These are phyloP conservation scores for Yarrowia sp. DNA, from an alignment of 805 yeast genomes.

Conservation along the genomic window DNA sequence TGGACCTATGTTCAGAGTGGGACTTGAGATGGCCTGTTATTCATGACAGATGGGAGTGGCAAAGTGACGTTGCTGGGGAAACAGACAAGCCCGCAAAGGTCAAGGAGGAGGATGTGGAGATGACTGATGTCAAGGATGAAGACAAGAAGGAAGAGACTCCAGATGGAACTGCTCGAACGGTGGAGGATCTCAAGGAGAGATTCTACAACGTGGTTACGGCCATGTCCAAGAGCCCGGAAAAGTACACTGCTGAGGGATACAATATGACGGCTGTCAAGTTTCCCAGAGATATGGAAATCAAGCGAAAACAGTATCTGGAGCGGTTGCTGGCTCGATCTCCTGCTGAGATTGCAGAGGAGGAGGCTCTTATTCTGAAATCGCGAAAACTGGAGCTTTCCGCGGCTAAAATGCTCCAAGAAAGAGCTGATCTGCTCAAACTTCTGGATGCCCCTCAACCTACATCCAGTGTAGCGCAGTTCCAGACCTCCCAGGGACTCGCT, in stretches of 20 bases:
- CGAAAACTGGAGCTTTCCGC: constrained; percentile 89
- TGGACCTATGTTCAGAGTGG: constrained; percentile 53
- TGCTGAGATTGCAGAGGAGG: constrained; percentile 97
- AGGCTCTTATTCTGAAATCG: constrained; percentile 88
- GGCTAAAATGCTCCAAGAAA: constrained; percentile 78
- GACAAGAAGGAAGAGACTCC: constrained; percentile 4
- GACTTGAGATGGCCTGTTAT: constrained; percentile 73
- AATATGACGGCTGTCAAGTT: constrained; percentile 48
- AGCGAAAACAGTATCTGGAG: constrained; percentile 76
- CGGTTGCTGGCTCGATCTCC: constrained; percentile 80
- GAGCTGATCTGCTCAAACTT: constrained; percentile 71
- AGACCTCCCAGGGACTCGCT: constrained; percentile 84
- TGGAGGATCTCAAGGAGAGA: constrained; percentile 82
- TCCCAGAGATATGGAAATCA: constrained; percentile 67
- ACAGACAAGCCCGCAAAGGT: not conserved
- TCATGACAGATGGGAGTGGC: constrained; percentile 54
- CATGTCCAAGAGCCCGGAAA: constrained; percentile 46
- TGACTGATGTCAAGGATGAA: constrained; percentile 1
- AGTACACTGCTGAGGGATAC: constrained; percentile 39
- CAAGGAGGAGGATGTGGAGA: constrained; percentile 1
- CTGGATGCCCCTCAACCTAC: constrained; percentile 78
- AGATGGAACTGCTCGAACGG: constrained; percentile 41
- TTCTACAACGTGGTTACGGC: constrained; percentile 68
- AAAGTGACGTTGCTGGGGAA: not conserved
- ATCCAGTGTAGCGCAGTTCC: constrained; percentile 71